These are phyloP conservation scores for Meira miltonrushii DNA, from an alignment of 1,284 basidiomycete species.

Conservation along the genomic window DNA sequence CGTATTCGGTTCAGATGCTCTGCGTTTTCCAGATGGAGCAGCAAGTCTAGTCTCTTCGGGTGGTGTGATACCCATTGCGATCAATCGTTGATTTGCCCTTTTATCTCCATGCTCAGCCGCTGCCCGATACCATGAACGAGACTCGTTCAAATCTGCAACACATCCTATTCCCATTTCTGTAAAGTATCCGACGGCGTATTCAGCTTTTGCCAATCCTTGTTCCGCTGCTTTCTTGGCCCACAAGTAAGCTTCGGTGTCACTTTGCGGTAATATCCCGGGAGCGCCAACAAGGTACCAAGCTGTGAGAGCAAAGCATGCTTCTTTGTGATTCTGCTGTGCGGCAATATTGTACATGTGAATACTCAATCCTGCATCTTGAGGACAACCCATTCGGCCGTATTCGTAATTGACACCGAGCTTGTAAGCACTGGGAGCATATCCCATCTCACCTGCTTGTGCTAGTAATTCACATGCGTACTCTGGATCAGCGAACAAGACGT, in stretches of 20 bases:
- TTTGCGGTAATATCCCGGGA: slow-evolving; percentile 92
- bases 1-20: slow-evolving; percentile 16
- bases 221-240: slow-evolving; percentile 53
- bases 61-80: slow-evolving; percentile 20
- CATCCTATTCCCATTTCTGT: slow-evolving; percentile 63
- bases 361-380: slow-evolving; percentile 90
- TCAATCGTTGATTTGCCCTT: slow-evolving; percentile 78
- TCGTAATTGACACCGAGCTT: slow-evolving; percentile 97
- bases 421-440: slow-evolving; percentile 92
- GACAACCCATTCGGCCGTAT: slow-evolving; percentile 97
- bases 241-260: slow-evolving; percentile 87
- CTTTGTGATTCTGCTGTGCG: slow-evolving; percentile 91
- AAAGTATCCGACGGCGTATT: slow-evolving; percentile 95
- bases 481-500: slow-evolving; percentile 90
- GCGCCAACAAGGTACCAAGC: slow-evolving; percentile 99
- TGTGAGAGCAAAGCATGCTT: slow-evolving; percentile 94
- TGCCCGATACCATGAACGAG: slow-evolving; percentile 76
- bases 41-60: not conserved
- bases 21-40: not conserved
- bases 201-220: slow-evolving; percentile 50
- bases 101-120: slow-evolving; percentile 93
- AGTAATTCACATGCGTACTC: slow-evolving; percentile 92
- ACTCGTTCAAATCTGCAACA: slow-evolving; percentile 54
- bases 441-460: slow-evolving; percentile 88
- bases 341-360: slow-evolving; percentile 86